Conservation (phyloP, 345 rosid species). For the Moricandia arvensis region DNA sequence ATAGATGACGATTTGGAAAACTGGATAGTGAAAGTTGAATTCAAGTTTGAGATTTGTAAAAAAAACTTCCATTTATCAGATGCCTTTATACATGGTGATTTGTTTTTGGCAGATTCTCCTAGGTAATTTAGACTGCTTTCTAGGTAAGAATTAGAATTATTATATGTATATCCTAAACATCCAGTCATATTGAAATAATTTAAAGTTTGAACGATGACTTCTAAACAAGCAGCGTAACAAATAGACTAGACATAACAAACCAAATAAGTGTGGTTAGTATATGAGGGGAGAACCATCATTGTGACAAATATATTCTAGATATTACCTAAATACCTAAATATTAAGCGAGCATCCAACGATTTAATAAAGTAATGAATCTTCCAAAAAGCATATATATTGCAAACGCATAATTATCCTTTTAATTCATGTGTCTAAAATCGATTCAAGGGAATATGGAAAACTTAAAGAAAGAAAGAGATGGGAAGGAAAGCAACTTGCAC, state of each 20-base stretch:
- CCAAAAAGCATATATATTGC: slow-evolving; percentile 17
- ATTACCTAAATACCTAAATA: slow-evolving; percentile 10
- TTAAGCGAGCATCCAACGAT: slow-evolving; percentile 2
- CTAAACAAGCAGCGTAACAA: not conserved
- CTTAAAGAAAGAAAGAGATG: slow-evolving; percentile 3
- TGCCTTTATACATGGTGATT: not conserved
- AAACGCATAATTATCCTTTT: slow-evolving; percentile 16
- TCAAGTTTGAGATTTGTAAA: not conserved
- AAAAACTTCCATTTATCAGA: slow-evolving; percentile 7
- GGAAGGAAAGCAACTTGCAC: slow-evolving; percentile 35
- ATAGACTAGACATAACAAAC: not conserved
- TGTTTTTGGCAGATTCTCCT: not conserved
- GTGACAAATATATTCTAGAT: not conserved
- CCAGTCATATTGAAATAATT: not conserved
- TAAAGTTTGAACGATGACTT: not conserved
- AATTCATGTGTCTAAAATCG: not conserved
- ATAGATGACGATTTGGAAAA: not conserved
- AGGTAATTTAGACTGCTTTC: not conserved
- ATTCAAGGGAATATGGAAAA: slow-evolving; percentile 2
- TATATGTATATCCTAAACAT: not conserved
- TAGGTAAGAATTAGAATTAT: not conserved
- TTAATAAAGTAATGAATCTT: slow-evolving; percentile 12
- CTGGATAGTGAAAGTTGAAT: not conserved
- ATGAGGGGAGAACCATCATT: not conserved
- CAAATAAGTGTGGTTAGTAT: not conserved